Evolutionary conservation across 257 asterid genomes (phyloP), one percentile per base, ranked within the genome.

Genomic region (Scutellaria baicalensis): DNA sequence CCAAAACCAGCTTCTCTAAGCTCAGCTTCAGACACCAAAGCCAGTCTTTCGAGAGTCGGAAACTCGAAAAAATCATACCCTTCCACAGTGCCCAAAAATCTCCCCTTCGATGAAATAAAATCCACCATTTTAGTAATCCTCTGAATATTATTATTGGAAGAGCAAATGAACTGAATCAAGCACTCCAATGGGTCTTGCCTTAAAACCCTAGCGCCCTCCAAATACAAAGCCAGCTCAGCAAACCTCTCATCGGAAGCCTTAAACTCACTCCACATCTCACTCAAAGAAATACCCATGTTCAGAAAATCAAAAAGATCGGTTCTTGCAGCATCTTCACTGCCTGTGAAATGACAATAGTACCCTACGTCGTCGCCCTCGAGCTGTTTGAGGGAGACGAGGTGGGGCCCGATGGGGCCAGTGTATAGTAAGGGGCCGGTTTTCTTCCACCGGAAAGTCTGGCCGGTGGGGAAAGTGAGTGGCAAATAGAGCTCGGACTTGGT

Each of bases 161-260:
- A 93, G 85, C 99, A 93, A 78, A 93, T 86, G 64, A 93, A 93
- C 68, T 93, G 97, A 72, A 91, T 71, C 60, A 93, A 82, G 69
- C 99, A 91, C 90, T 91, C 99, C 78, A 93, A 71, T 8, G 97
- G 97, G 10, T 89, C 96, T 80, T 93, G 99, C 78, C 96, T 80
- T 42, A 93, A 73, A 40, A 93, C 99, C 84, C 99, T 87, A 70
- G 96, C 97, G 43, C 99, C 99, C 74, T 74, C 85, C 81, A 93
- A 73, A 85, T 80, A 74, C 62, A 47, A 27, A 6, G 96, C 89
- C 77, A 91, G 82, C 78, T 84, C 87, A 35, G 86, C 85, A 79
- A 93, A 93, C 82, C 96, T 84, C 67, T 77, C 77, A 80, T 93
- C 99, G 39, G 79, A 76, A 64, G 78, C 88, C 88, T 72, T 85